Conservation (phyloP, 306 rosid genomes). For the Begonia peltatifolia region DNA sequence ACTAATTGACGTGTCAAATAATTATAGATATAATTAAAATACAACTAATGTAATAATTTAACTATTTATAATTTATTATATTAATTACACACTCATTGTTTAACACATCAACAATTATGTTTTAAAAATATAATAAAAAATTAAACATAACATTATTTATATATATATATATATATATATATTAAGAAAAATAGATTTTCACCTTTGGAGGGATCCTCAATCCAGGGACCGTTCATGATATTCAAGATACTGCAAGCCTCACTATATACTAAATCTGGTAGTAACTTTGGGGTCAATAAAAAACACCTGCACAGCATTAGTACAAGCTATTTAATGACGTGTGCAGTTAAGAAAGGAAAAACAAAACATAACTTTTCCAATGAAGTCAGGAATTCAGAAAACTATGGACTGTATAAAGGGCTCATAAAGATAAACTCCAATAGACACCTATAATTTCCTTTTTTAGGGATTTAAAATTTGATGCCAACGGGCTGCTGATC, state of each 20-base stretch:
- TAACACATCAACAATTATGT: too few relatives aligned
- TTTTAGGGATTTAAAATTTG: too few relatives aligned
- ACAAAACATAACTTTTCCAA: constrained; percentile 3
- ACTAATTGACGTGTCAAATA: too few relatives aligned
- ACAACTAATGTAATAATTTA: too few relatives aligned
- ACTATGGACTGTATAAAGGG: too few relatives aligned
- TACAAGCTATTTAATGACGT: neutral
- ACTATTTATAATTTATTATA: too few relatives aligned
- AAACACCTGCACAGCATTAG: constrained; percentile 58
- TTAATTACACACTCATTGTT: too few relatives aligned
- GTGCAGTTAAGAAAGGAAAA: neutral
- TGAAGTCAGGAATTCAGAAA: neutral
- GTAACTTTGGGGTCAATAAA: constrained; percentile 84
- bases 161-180: neutral
- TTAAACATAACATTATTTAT: constrained; percentile 1
- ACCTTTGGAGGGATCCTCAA: constrained; percentile 58
- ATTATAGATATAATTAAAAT: too few relatives aligned
- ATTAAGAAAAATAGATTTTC: neutral
- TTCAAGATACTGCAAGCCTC: constrained; percentile 82
- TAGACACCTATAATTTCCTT: too few relatives aligned
- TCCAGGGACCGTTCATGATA: constrained; percentile 90
- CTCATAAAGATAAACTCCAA: too few relatives aligned
- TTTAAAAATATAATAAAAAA: neutral
- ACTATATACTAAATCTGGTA: constrained; percentile 73
- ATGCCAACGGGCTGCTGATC: too few relatives aligned